Evolutionary conservation across 768 basidiomycete species (phyloP), one percentile per base, ranked within the genome.

Genomic region (Termitomyces bulborhizus): DNA sequence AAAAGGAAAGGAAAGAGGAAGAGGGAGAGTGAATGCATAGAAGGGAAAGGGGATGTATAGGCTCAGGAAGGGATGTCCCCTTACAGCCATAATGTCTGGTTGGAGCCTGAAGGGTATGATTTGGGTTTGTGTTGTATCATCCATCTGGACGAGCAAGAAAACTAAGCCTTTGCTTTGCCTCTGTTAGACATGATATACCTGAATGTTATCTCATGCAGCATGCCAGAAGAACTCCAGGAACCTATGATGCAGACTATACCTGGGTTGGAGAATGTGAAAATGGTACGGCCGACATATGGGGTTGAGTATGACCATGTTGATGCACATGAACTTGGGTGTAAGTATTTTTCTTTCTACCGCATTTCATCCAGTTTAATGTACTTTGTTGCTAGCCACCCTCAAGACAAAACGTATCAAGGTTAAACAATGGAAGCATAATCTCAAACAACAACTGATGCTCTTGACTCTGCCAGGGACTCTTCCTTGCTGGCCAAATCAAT

Each of bases 251-350:
- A 86, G 12, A 91, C 91, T 0, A 83, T 96, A 39, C 85, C 84
- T 1, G 93, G 93, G 0, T 72, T 96, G 27, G 90, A 94, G 69
- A 84, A 87, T 27, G 93, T 86, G 29, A 81, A 86, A 63, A 88
- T 96, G 78, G 79, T 90, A 4, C 73, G 78, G 60, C 93, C 93
- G 1, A 93, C 91, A 0, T 96, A 95, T 70, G 93, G 93, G 2
- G 91, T 96, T 32, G 92, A 96, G 66, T 96, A 96, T 60, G 93
- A 96, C 64, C 85, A 91, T 63, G 77, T 96, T 11, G 92, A 96
- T 71, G 87, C 93, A 8, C 73, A 90, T 21, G 93, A 94, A 60
- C 77, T 96, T 37, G 73, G 72, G 31, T 73, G 90, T 90, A 59
- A 60, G 88, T 77, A 6, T 24, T 1, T 53, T 41, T 21, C 15